These are phyloP conservation scores for Pyrus hybrid DNA, from an alignment of 331 rosid genomes.

Conservation along the genomic window DNA sequence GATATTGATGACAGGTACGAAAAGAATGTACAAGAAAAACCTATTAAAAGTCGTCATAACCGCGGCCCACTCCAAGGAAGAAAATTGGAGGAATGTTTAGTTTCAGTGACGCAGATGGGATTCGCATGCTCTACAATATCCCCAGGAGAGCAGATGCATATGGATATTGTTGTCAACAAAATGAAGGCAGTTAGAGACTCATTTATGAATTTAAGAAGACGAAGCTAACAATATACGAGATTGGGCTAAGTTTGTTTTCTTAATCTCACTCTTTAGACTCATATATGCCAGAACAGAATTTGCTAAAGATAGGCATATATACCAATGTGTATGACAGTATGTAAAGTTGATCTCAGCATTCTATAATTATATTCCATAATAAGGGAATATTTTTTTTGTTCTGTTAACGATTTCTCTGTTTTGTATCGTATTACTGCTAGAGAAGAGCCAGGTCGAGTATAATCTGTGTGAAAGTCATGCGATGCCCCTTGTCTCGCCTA, in stretches of 20 bases:
- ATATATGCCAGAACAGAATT: too few relatives aligned
- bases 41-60: neutral
- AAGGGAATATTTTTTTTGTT: too few relatives aligned
- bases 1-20: neutral
- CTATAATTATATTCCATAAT: too few relatives aligned
- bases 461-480: too few relatives aligned
- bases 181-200: slow-evolving; percentile 12
- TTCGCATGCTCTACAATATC: slow-evolving; percentile 32
- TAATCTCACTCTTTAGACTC: too few relatives aligned
- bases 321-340: too few relatives aligned
- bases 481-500: too few relatives aligned
- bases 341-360: too few relatives aligned
- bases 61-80: neutral
- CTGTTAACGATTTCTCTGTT: too few relatives aligned
- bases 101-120: slow-evolving; percentile 34
- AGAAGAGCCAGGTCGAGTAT: too few relatives aligned
- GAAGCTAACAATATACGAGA: neutral
- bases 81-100: slow-evolving; percentile 21
- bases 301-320: too few relatives aligned
- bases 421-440: too few relatives aligned
- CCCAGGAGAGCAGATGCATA: slow-evolving; percentile 28
- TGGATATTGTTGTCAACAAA: slow-evolving; percentile 1
- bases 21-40: neutral
- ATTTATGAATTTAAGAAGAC: neutral
- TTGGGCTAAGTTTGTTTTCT: neutral